phyloP scores from a whole-genome alignment of 2,329 filamentous ascomycete species.

The Aspergillus pseudoterreus region DNA sequence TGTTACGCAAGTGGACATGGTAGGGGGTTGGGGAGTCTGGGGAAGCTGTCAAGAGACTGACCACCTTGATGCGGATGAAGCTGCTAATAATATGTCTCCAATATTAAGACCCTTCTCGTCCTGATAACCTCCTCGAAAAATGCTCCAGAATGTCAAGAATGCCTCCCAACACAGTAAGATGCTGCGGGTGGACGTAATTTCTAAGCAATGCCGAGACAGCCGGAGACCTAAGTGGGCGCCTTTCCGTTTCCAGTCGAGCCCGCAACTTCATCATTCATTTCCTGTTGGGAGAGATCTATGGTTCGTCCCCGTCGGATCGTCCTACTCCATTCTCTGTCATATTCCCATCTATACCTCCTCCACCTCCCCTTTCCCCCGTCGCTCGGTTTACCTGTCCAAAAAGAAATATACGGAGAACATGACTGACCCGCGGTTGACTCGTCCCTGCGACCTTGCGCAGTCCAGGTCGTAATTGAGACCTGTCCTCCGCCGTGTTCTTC shows the following conservation, averaged over 20 bases:
- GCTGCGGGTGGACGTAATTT: constrained; percentile 2
- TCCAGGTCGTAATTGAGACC: constrained; percentile 21
- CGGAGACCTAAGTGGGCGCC: constrained; percentile 11
- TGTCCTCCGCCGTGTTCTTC: constrained; percentile 11
- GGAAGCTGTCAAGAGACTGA: too few relatives aligned
- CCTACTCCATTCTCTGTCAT: neutral
- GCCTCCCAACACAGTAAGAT: constrained; percentile 7
- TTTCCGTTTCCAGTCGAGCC: constrained; percentile 17
- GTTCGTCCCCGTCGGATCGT: constrained; percentile 10
- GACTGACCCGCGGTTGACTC: constrained; percentile 13
- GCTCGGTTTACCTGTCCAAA: neutral
- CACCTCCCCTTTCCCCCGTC: neutral
- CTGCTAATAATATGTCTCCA: too few relatives aligned
- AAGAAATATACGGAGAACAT: constrained; percentile 11
- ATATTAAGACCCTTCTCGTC: too few relatives aligned
- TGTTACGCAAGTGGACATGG: too few relatives aligned
- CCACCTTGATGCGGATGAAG: neutral
- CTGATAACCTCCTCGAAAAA: neutral
- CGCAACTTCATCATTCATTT: constrained; percentile 7
- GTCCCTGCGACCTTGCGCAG: constrained; percentile 10
- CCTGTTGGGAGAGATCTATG: constrained; percentile 8
- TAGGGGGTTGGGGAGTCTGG: too few relatives aligned
- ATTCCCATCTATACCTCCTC: neutral
- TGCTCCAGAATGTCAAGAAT: neutral
- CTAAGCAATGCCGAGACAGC: constrained; percentile 15